Evolutionary conservation across 2,329 filamentous ascomycete species (phyloP).

Genomic region (Fusarium goolgardi): DNA sequence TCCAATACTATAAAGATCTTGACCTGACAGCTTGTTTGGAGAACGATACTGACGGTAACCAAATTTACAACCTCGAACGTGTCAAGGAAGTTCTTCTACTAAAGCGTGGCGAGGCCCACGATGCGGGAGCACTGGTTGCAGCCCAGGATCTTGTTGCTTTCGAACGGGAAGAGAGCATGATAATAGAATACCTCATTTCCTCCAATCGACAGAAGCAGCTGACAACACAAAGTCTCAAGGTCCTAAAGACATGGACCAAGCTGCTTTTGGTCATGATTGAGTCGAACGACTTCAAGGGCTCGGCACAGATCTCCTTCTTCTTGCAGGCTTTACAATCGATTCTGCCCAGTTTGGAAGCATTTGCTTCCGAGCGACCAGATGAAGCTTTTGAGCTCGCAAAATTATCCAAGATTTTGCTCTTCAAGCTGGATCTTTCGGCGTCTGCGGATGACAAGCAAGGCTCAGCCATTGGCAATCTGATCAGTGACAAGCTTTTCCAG

Average conservation of each 20-base stretch:
- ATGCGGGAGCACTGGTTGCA: constrained; percentile 60
- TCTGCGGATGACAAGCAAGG: constrained; percentile 56
- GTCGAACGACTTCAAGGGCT: constrained; percentile 80
- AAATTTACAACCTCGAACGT: constrained; percentile 75
- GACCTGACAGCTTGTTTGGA: constrained; percentile 74
- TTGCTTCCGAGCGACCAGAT: constrained; percentile 73
- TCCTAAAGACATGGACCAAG: constrained; percentile 86
- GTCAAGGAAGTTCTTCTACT: constrained; percentile 79
- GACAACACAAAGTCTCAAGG: constrained; percentile 67
- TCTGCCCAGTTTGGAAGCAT: constrained; percentile 85
- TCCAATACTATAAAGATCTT: constrained; percentile 72
- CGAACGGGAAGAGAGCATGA: constrained; percentile 68
- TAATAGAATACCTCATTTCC: constrained; percentile 71
- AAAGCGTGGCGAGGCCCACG: constrained; percentile 71
- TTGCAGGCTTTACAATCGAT: constrained; percentile 88
- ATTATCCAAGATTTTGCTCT: constrained; percentile 78
- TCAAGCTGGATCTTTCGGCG: constrained; percentile 72
- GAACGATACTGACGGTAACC: constrained; percentile 66
- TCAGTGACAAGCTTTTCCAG: constrained; percentile 90
- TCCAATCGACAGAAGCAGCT: constrained; percentile 73
- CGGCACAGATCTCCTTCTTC: constrained; percentile 79
- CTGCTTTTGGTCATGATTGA: constrained; percentile 86
- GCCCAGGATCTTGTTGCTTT: constrained; percentile 62
- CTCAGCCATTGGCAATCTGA: constrained; percentile 71
- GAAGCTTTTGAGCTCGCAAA: constrained; percentile 82